These are phyloP conservation scores for Nakazawaea anatomiae DNA, from an alignment of 805 yeast species.

Conservation along the genomic window DNA sequence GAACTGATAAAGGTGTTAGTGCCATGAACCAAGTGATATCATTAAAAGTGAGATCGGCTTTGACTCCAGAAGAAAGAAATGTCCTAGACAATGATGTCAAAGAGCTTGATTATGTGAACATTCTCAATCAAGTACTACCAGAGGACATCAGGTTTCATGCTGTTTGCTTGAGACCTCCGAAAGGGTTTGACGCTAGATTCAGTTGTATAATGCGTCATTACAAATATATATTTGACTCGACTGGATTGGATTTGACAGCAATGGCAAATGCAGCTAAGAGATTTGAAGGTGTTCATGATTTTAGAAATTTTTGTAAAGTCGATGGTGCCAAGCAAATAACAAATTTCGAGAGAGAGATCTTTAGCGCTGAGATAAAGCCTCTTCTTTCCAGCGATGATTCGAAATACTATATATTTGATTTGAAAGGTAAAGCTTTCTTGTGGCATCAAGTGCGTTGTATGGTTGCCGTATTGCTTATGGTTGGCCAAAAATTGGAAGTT, in stretches of 20 bases:
- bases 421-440: constrained; percentile 83
- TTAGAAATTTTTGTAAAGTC: constrained; percentile 88
- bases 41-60: constrained; percentile 62
- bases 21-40: constrained; percentile 95
- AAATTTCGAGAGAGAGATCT: constrained; percentile 63
- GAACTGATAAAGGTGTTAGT: constrained; percentile 96
- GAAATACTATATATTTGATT: constrained; percentile 61
- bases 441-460: constrained; percentile 99
- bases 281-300: constrained; percentile 77
- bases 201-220: constrained; percentile 86
- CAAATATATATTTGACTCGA: constrained; percentile 65
- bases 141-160: constrained; percentile 78
- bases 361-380: constrained; percentile 24
- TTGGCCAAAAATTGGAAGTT: constrained; percentile 72
- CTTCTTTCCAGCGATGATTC: constrained; percentile 14
- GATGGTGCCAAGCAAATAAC: constrained; percentile 93
- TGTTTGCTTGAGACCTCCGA: constrained; percentile 78
- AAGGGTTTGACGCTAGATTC: constrained; percentile 84
- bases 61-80: constrained; percentile 56
- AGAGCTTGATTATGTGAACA: constrained; percentile 73
- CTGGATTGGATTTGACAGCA: constrained; percentile 49
- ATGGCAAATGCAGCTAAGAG: constrained; percentile 66
- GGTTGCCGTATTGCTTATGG: constrained; percentile 74
- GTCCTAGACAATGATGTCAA: constrained; percentile 49
- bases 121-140: constrained; percentile 75